Evolutionary conservation across 345 rosid species (phyloP).

Genomic region (Melaleuca quinquenervia): DNA sequence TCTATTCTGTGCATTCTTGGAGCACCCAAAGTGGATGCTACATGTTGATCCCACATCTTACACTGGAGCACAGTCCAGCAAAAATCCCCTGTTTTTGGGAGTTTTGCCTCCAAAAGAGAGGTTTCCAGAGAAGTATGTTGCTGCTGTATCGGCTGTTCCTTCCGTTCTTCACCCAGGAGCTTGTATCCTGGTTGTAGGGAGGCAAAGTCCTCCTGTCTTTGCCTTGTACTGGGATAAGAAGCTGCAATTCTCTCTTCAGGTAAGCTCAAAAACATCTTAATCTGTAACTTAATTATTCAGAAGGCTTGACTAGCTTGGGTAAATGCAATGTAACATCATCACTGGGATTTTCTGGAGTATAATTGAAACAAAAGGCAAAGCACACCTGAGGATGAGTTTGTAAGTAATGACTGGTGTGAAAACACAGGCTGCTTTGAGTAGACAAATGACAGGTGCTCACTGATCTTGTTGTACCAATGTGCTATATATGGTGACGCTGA

Average conservation of each 20-base stretch:
- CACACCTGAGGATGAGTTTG: not conserved
- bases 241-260: slow-evolving; percentile 80
- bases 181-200: slow-evolving; percentile 60
- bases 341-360: not conserved
- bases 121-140: slow-evolving; percentile 83
- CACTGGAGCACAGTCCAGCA: slow-evolving; percentile 78
- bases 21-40: slow-evolving; percentile 97
- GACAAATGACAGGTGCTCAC: not conserved
- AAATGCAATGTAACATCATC: not conserved
- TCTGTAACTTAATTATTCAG: not conserved
- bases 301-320: not conserved
- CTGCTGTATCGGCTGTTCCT: slow-evolving; percentile 60
- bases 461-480: not conserved
- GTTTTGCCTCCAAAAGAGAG: slow-evolving; percentile 80
- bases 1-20: slow-evolving; percentile 85
- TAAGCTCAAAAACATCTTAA: slow-evolving; percentile 3
- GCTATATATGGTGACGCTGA: not conserved
- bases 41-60: slow-evolving; percentile 83
- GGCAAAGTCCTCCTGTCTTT: slow-evolving; percentile 55
- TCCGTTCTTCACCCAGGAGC: slow-evolving; percentile 84
- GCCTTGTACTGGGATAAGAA: slow-evolving; percentile 94
- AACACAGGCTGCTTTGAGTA: not conserved
- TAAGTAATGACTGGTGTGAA: not conserved
- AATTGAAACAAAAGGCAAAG: not conserved
- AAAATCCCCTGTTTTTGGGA: slow-evolving; percentile 79